Conservation (phyloP, 495 filamentous ascomycete genomes). For the Penicillium crystallinum region DNA sequence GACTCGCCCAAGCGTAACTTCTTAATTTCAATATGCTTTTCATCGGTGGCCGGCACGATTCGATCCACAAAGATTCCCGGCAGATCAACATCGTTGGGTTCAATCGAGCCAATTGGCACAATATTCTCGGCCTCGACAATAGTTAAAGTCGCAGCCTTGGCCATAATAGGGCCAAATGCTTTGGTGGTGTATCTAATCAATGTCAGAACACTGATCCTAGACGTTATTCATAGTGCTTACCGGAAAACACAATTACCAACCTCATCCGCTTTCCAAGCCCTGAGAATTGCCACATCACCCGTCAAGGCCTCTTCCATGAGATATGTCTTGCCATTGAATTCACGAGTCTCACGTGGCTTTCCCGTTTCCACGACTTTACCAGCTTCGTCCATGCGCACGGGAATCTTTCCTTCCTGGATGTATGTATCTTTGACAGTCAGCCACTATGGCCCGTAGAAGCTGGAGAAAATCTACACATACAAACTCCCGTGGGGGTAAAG, state of each 20-base stretch:
- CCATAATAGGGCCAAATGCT: conserved; percentile 82
- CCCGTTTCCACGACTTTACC: conserved; percentile 68
- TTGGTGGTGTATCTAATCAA: conserved; percentile 43
- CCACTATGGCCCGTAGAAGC: not conserved
- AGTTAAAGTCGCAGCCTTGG: conserved; percentile 76
- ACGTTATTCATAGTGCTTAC: conserved; percentile 31
- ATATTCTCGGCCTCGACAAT: conserved; percentile 93
- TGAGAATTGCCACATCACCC: conserved; percentile 83
- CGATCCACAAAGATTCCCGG: conserved; percentile 87
- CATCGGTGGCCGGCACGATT: conserved; percentile 68
- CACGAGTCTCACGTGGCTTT: conserved; percentile 73
- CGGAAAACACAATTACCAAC: conserved; percentile 90
- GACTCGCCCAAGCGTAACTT: conserved; percentile 60
- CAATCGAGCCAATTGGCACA: conserved; percentile 74
- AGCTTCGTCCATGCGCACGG: conserved; percentile 67
- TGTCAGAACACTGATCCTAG: not conserved
- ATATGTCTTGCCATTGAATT: conserved; percentile 80
- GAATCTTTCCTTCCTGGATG: conserved; percentile 79
- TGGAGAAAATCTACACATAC: conserved; percentile 27
- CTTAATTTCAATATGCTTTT: conserved; percentile 79
- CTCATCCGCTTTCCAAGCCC: conserved; percentile 81
- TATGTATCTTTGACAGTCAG: conserved; percentile 48
- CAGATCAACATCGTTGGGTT: conserved; percentile 73
- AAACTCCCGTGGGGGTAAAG: conserved; percentile 80
- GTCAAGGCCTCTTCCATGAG: conserved; percentile 79